Evolutionary conservation across 2,329 filamentous ascomycete genomes (phyloP).

Genomic region (Lecanicillium sp.): DNA sequence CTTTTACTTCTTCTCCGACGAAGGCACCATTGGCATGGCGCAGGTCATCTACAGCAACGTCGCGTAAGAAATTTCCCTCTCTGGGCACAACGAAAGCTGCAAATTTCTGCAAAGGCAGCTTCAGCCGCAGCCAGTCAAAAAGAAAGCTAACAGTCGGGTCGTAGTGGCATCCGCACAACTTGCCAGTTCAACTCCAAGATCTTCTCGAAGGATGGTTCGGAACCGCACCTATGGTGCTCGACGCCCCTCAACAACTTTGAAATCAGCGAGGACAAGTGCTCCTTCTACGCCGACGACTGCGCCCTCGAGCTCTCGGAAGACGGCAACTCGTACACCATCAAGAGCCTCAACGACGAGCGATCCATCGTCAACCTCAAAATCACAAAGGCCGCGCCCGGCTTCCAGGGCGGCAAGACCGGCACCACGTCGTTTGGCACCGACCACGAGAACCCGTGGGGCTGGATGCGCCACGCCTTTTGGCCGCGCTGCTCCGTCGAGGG

Average conservation of each 20-base stretch:
- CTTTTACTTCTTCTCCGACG: slow-evolving; percentile 82
- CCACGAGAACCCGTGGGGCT: slow-evolving; percentile 77
- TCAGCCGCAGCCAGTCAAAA: slow-evolving; percentile 10
- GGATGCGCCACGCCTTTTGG: slow-evolving; percentile 92
- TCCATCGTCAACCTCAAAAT: slow-evolving; percentile 82
- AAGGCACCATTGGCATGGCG: slow-evolving; percentile 66
- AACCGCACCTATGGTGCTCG: slow-evolving; percentile 75
- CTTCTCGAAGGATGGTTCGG: slow-evolving; percentile 66
- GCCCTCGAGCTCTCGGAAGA: slow-evolving; percentile 82
- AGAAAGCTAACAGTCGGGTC: not conserved
- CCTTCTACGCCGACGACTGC: slow-evolving; percentile 80
- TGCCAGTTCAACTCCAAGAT: slow-evolving; percentile 93
- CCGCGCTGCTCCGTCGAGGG: slow-evolving; percentile 77
- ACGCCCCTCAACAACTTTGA: slow-evolving; percentile 70
- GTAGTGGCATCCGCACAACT: slow-evolving; percentile 79
- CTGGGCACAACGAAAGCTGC: too few relatives aligned
- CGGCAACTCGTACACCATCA: slow-evolving; percentile 76
- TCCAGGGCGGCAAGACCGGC: slow-evolving; percentile 77
- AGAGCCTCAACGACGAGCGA: slow-evolving; percentile 75
- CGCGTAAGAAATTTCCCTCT: slow-evolving; percentile 51
- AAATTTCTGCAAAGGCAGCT: too few relatives aligned
- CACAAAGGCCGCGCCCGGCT: slow-evolving; percentile 68
- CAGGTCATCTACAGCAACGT: slow-evolving; percentile 99
- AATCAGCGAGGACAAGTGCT: slow-evolving; percentile 76
- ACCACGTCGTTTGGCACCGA: slow-evolving; percentile 83